A percentile compares a stretch with the other conserved stretches of the same genome.
Evolutionary conservation across 805 yeast genomes (phyloP).

Genomic region (Wickerhamiella allomyrinae): DNA sequence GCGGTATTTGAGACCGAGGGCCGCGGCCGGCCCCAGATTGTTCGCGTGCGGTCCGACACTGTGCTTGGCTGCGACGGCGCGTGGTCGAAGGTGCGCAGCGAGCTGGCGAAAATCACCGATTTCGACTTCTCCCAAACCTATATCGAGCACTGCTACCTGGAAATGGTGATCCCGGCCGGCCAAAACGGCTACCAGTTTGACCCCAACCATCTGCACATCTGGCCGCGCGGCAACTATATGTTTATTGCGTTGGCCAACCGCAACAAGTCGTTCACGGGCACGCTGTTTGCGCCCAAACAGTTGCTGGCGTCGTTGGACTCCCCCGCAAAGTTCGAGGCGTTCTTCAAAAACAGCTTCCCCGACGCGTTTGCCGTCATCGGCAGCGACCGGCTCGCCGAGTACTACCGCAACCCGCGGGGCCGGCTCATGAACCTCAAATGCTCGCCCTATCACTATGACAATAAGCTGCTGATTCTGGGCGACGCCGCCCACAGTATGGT

Average conservation of each 20-base stretch:
- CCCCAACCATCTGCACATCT: constrained; percentile 73
- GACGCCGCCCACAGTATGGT: constrained; percentile 97
- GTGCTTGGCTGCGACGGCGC: constrained; percentile 82
- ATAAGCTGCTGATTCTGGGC: constrained; percentile 57
- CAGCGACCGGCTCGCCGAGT: constrained; percentile 33
- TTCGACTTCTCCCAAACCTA: constrained; percentile 65
- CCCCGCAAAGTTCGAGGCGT: constrained; percentile 32
- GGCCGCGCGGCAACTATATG: constrained; percentile 86
- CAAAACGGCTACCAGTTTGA: constrained; percentile 35
- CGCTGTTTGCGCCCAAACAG: constrained; percentile 73
- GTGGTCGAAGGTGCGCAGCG: constrained; percentile 55
- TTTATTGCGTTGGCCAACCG: constrained; percentile 74
- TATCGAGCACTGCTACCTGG: constrained; percentile 73
- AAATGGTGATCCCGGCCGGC: constrained; percentile 57
- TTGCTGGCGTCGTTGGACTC: constrained; percentile 36
- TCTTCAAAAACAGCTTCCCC: constrained; percentile 49
- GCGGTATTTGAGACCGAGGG: constrained; percentile 14
- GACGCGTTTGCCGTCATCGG: constrained; percentile 67
- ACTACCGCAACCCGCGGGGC: constrained; percentile 57
- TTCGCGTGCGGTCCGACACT: constrained; percentile 32
- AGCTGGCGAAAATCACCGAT: constrained; percentile 48
- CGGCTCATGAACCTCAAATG: constrained; percentile 62
- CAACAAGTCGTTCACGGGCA: constrained; percentile 80
- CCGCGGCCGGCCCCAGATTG: neutral
- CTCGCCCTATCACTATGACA: constrained; percentile 51